Base-by-base conservation (phyloP, 2,329 filamentous ascomycete species). In the Nannizziopsis barbatae region DNA sequence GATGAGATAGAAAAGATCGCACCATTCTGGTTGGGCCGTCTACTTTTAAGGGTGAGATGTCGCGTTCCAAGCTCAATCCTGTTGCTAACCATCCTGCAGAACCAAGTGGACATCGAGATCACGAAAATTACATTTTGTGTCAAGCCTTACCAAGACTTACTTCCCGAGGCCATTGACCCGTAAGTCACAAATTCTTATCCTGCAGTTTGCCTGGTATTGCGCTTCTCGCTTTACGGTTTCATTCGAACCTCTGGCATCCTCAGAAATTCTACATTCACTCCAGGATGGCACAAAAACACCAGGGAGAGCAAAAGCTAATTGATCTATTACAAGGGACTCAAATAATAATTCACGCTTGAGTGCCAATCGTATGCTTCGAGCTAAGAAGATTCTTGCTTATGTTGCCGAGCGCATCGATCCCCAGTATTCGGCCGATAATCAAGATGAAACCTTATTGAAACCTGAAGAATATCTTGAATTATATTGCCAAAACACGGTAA, bases 81-180 rank as follows among this genome's bases (percentile, higher is more conserved):
- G 18, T 32, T 41, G 37, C 45, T 47, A 17, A 47, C 38, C 15
- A 35, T 37, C 5, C 6, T n/a, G 27, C 18, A 47, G 45, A 42
- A 47, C 30, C 27, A 30, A 18, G 20, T 40, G 10, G 45, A 47
- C 11, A 14, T 31, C 15, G 45, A 47, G 15, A 81, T 89, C 1
- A 79, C 90, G 57, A 98, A 98, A 73, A 82, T 96, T n/a, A 89
- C 86, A 2, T 98, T 98, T 60, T 77, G 95, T 12, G 73, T 98
- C 18, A 80, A 92, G 57, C 89, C 92, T 0, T 88, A 78, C 69
- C 75, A 85, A 58, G 82, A 86, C 55, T 69, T 75, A 20, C 70
- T 96, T 45, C 87, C 88, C 0, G 76, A 75, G 47, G 83, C 95
- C 43, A 78, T 83, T 3, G 88, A 94, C 60, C 83, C 73, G 75